Evolutionary conservation across 1,284 basidiomycete species (phyloP), one percentile per base, ranked within the genome.

Genomic region (Amylostereum chailletii): DNA sequence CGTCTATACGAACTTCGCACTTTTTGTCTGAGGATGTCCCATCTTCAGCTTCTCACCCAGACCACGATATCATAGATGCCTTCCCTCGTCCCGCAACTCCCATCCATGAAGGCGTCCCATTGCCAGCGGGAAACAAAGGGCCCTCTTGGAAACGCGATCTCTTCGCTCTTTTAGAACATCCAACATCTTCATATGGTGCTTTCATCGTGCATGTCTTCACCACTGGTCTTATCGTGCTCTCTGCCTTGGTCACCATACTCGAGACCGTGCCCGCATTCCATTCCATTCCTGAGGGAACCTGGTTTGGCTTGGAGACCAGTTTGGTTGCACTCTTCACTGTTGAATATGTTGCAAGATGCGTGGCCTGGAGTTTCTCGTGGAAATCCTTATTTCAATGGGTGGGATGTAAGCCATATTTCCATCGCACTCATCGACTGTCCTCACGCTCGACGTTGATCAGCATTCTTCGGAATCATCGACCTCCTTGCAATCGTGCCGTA

Each of bases 251-350:
- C 33, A 94, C 91, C 0, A 76, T 90, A 1, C 68, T 93, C 26
- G 91, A 93, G 60, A 94, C 90, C 0, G 79, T 94, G 5, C 90
- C 89, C 0, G 76, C 82, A 0, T 88, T 92, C 58, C 86, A 90
- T 61, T 76, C 77, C 2, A 79, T 81, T 4, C 74, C 80, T 3
- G 77, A 74, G n/a, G 71, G 79, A 37, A 69, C 84, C 8, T 89
- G 90, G 79, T 94, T 94, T 57, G 90, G 90, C 0, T 63, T 90
- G 31, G 88, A 89, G 62, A 86, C 85, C 29, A 77, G 72, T 46
- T 62, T 92, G 11, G 90, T 93, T 9, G 79, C 84, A 29, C 65
- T 93, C 3, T 93, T 93, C 63, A 92, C 90, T 0, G 71, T 90
- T 47, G 90, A 94, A 65, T 89, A 88, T 61, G 62, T 80, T 40